Base-by-base conservation (phyloP, 2,329 filamentous ascomycete genomes). In the Dactylellina parvicollis region DNA sequence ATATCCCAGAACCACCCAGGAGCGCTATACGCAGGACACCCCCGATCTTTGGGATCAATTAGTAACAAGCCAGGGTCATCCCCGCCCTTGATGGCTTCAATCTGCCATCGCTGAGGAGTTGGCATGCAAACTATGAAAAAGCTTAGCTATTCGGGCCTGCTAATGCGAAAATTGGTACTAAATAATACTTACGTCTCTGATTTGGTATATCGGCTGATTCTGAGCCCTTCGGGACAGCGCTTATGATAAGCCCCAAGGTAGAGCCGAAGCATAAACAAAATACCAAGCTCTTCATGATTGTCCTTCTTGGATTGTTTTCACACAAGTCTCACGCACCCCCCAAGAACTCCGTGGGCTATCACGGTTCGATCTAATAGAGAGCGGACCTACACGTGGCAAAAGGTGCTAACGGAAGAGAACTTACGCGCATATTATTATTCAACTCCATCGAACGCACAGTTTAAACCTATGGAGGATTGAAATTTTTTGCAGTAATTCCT, bases 1-100 rank as follows among this genome's bases (percentile, higher is more conserved):
- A 64, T 30, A 12, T 62, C 66, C 66, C 66, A 71, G n/a, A 38
- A 49, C 40, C 49, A 71, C 3, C 57, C 57, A 2, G 57, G 57
- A 5, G n/a, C 4, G 22, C 50, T 55, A 5, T 44, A 28, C 8
- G 44, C 59, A 4, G 49, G 40, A 32, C 66, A 71, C 7, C 4
- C 7, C 16, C 42, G 38, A 2, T 34, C 49, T 18, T 32, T 56
- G 0, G 66, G 66, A 24, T 71, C 66, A 3, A 62, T 20, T 2
- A 46, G 12, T 1, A 30, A 20, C 28, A 71, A 9, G 1, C 40
- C 44, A 4, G 42, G 57, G 16, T 64, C 57, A 7, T 28, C 3
- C 8, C 49, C 57, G 2, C 8, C 10, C 30, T 46, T 3, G 4
- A 60, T 56, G 16, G 30, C 4, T 9, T 49, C 28, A 10, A 40